These are phyloP conservation scores for Pugionium dolabratum DNA, from an alignment of 345 rosid genomes.

Conservation along the genomic window DNA sequence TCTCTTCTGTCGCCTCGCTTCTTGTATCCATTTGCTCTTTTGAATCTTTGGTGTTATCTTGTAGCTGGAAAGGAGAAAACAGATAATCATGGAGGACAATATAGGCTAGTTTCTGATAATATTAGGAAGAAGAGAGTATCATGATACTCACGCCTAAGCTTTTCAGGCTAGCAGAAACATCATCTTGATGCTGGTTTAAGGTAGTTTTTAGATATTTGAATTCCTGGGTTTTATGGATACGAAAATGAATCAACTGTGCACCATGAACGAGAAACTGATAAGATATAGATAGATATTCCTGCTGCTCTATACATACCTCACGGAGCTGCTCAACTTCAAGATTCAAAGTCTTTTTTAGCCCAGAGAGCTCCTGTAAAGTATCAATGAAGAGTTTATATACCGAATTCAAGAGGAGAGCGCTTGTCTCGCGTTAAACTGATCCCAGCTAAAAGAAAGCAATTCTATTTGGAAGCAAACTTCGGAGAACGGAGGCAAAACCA, in stretches of 20 bases:
- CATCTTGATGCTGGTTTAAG: conserved; percentile 83
- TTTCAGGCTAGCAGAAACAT: conserved; percentile 63
- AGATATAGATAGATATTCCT: neutral
- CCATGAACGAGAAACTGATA: conserved; percentile 3
- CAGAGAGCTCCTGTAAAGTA: conserved; percentile 67
- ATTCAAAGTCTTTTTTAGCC: conserved; percentile 65
- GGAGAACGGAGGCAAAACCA: too few relatives aligned
- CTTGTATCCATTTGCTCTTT: conserved; percentile 42
- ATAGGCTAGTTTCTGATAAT: neutral
- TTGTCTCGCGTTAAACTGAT: neutral
- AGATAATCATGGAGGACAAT: conserved; percentile 4
- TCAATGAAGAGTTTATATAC: neutral
- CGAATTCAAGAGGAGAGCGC: too few relatives aligned
- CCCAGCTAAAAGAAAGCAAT: neutral
- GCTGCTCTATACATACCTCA: conserved; percentile 24
- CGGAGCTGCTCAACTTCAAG: conserved; percentile 80
- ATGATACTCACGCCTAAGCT: conserved; percentile 58
- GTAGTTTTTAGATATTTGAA: conserved; percentile 71
- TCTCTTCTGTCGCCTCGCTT: conserved; percentile 41
- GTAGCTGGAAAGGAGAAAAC: conserved; percentile 47
- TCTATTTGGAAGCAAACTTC: neutral
- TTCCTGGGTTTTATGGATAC: conserved; percentile 46
- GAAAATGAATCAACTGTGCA: neutral
- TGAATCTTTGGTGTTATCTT: conserved; percentile 51
- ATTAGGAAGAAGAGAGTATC: conserved; percentile 13